Evolutionary conservation across 768 basidiomycete genomes (phyloP).

Genomic region (Phylloporus sp.): DNA sequence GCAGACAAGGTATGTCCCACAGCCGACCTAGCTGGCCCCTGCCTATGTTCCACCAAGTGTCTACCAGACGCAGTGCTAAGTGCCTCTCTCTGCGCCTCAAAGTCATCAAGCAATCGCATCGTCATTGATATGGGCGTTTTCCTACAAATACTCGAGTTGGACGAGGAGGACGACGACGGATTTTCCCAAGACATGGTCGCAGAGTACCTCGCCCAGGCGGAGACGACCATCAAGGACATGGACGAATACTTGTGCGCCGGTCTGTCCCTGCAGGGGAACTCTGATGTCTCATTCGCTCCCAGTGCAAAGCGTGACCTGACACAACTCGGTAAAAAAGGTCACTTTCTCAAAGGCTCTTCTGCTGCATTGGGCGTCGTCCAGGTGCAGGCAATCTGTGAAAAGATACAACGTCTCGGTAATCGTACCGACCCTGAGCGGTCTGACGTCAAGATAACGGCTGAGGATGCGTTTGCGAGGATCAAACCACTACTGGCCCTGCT

Average conservation of each 20-base stretch:
- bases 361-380: constrained; percentile 83
- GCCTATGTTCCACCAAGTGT: not conserved
- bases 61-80: constrained; percentile 7
- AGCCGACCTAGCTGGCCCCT: not conserved
- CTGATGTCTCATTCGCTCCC: constrained; percentile 15
- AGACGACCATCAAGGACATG: constrained; percentile 73
- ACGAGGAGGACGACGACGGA: constrained; percentile 71
- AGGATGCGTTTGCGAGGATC: constrained; percentile 60
- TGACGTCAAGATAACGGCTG: constrained; percentile 38
- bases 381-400: constrained; percentile 84
- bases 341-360: constrained; percentile 97
- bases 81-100: not conserved
- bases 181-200: constrained; percentile 78
- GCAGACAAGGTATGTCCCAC: constrained; percentile 26
- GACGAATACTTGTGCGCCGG: constrained; percentile 69
- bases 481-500: constrained; percentile 51
- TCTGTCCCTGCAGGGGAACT: constrained; percentile 9
- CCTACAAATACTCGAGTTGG: constrained; percentile 85
- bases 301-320: constrained; percentile 59
- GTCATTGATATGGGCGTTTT: constrained; percentile 81
- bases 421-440: constrained; percentile 43
- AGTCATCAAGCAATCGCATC: constrained; percentile 18
- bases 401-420: constrained; percentile 85
- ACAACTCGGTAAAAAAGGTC: constrained; percentile 72
- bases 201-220: constrained; percentile 81